Conservation (phyloP, 305 asterid genomes). For the Lippia alba region DNA sequence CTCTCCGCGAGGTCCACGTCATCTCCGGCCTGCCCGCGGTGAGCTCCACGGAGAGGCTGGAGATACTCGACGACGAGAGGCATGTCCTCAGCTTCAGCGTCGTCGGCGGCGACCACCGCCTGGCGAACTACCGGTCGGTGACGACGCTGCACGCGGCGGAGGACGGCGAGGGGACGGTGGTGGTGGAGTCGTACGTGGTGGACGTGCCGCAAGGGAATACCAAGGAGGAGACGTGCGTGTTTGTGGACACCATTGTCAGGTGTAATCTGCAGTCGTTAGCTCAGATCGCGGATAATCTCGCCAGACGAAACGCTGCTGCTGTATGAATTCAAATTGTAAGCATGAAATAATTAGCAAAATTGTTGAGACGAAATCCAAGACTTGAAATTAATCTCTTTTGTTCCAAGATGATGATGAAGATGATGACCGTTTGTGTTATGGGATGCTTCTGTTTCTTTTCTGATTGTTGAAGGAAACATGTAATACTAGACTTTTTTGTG, state of each 20-base stretch:
- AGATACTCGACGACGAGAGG: conserved; percentile 62
- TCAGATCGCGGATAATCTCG: conserved; percentile 54
- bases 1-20: conserved; percentile 56
- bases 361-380: conserved; percentile 14
- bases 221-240: conserved; percentile 73
- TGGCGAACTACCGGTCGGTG: conserved; percentile 57
- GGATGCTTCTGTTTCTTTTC: conserved; percentile 10
- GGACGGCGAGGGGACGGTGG: conserved; percentile 54
- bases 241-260: conserved; percentile 80
- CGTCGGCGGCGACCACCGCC: conserved; percentile 61
- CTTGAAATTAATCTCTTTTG: neutral
- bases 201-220: conserved; percentile 85
- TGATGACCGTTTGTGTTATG: conserved; percentile 17
- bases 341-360: neutral
- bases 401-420: neutral
- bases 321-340: neutral
- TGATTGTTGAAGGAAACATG: conserved; percentile 17
- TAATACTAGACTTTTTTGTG: conserved; percentile 14
- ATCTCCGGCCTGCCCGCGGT: conserved; percentile 64
- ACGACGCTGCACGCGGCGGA: conserved; percentile 52
- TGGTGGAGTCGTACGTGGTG: conserved; percentile 77
- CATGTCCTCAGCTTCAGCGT: conserved; percentile 67
- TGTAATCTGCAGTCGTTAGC: conserved; percentile 82
- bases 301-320: conserved; percentile 39
- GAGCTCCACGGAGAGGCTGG: conserved; percentile 57